Base-by-base conservation (phyloP, 306 rosid genomes). In the Spatholobus suberectus region DNA sequence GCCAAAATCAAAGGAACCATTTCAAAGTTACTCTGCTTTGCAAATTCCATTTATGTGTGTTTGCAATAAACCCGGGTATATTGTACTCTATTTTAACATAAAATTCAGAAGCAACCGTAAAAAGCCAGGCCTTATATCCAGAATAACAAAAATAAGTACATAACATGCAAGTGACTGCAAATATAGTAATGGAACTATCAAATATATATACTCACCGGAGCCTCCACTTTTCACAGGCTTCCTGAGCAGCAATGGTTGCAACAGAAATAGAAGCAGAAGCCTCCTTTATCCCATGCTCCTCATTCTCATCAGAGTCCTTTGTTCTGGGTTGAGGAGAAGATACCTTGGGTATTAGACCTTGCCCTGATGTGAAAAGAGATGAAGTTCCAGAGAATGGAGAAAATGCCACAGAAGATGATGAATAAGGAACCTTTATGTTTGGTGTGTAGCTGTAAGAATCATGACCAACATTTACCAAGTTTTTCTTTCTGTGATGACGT, bases 211-310 rank as follows among this genome's bases (percentile, higher is more conserved):
- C 89, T 78, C 75, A 96, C 98, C 98, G 92, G 75, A 90, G 83
- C 67, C 99, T 89, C 98, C 98, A 96, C 89, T 90, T 91, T 82
- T 96, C 98, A 89, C 97, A 94, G 61, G 90, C 92, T 89, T 94
- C 99, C 85, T 91, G 97, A 79, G 89, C 87, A 78, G 92, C 89
- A 84, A 84, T 59, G 11, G 68, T 21, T 82, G 89, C 88, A 26
- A 91, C 85, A 55, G 89, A 72, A 76, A 82, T 58, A 82, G 91
- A 85, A 52, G 73, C 80, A 79, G 85, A 75, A 75, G 88, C 89
- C 81, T 81, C 89, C 74, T 87, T 92, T 49, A 44, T 75, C 75
- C 76, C 87, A 59, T 68, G 90, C 65, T 68, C 82, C 80, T 91
- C 88, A 61, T 24, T 86, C 75, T 37, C 70, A 76, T 62, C 88